Conservation (phyloP, 1,139 yeast genomes). For the Lodderomyces jiufengensis region DNA sequence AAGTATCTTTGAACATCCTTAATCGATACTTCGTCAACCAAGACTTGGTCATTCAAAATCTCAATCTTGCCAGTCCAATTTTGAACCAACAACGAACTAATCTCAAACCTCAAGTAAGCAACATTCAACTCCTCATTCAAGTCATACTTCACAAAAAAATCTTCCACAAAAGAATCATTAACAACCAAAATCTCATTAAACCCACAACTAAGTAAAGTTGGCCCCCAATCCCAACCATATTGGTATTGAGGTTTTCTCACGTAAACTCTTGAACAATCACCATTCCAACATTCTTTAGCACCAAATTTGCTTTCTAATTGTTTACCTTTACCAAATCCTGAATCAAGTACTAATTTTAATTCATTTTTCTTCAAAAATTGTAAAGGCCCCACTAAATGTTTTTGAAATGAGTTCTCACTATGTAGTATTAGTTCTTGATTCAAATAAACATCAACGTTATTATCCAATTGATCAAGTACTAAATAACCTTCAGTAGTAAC, state of each 20-base stretch:
- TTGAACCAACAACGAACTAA: background rate
- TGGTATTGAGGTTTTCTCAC: slow-evolving; percentile 53
- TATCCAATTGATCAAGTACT: slow-evolving; percentile 44
- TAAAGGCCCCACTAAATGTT: slow-evolving; percentile 16
- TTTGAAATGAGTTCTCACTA: slow-evolving; percentile 39
- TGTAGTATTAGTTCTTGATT: slow-evolving; percentile 29
- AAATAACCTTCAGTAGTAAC: slow-evolving; percentile 12
- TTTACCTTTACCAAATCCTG: slow-evolving; percentile 21
- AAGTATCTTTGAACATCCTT: background rate
- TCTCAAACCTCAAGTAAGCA: slow-evolving; percentile 11
- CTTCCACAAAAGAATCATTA: slow-evolving; percentile 18
- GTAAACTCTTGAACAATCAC: slow-evolving; percentile 38
- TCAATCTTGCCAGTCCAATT: too few relatives aligned
- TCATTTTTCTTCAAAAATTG: slow-evolving; percentile 11
- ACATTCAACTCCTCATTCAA: slow-evolving; percentile 13
- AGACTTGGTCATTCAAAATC: too few relatives aligned
- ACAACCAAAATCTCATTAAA: slow-evolving; percentile 29
- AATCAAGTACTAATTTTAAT: slow-evolving; percentile 21
- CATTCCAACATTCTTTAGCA: slow-evolving; percentile 29
- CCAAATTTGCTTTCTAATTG: slow-evolving; percentile 21
- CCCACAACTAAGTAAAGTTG: slow-evolving; percentile 44
- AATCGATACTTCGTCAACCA: too few relatives aligned
- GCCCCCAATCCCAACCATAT: slow-evolving; percentile 63
- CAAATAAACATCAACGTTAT: slow-evolving; percentile 36
- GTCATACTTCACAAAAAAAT: slow-evolving; percentile 20